phyloP scores from a whole-genome alignment of 352 stramenopile species.

The Globisporangium emineosum region DNA sequence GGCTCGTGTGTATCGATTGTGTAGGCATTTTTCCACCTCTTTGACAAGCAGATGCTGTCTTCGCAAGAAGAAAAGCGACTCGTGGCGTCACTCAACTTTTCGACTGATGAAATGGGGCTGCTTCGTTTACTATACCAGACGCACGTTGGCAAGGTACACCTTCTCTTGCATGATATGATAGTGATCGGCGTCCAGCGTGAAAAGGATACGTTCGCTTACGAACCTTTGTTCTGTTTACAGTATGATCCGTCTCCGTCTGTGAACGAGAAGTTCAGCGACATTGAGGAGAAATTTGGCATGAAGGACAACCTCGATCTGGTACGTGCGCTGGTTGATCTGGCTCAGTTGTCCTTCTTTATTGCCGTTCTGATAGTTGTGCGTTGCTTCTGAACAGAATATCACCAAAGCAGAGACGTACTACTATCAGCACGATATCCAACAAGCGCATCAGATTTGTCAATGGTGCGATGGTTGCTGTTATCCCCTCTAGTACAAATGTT shows the following conservation, averaged over 20 bases:
- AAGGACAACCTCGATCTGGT: slow-evolving; percentile 70
- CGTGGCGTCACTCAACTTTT: slow-evolving; percentile 71
- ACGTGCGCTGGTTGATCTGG: slow-evolving; percentile 1
- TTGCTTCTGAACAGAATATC: slow-evolving; percentile 42
- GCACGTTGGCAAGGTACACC: slow-evolving; percentile 57
- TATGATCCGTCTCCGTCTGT: slow-evolving; percentile 55
- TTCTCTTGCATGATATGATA: neutral
- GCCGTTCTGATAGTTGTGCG: neutral
- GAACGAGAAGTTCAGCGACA: slow-evolving; percentile 55
- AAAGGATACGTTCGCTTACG: too few species aligned
- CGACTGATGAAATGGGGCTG: slow-evolving; percentile 49
- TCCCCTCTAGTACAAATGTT: too few species aligned
- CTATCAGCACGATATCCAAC: slow-evolving; percentile 84
- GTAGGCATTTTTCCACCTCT: slow-evolving; percentile 78
- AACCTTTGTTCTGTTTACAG: too few species aligned
- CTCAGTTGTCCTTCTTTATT: neutral
- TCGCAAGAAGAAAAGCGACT: slow-evolving; percentile 61
- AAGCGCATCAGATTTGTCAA: slow-evolving; percentile 75
- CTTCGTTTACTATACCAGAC: slow-evolving; percentile 63
- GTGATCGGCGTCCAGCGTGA: too few species aligned
- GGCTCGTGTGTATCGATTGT: neutral
- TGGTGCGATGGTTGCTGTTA: too few species aligned
- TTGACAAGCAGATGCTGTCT: slow-evolving; percentile 86
- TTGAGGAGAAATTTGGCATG: slow-evolving; percentile 60
- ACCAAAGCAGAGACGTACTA: slow-evolving; percentile 79